Conservation (phyloP, 1,284 basidiomycete genomes). For the Cryptococcus sp. region DNA sequence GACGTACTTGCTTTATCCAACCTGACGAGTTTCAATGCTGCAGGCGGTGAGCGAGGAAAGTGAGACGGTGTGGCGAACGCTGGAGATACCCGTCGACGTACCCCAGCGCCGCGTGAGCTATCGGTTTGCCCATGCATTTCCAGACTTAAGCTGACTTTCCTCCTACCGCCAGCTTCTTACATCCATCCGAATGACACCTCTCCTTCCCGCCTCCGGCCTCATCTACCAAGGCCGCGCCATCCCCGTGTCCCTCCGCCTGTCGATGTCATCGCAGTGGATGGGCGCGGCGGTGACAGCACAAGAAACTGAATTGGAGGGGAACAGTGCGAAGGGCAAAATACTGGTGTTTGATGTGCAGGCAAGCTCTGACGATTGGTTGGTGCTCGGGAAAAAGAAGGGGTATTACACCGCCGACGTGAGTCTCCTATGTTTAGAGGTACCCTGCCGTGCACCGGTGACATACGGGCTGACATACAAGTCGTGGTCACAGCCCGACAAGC, state of each 20-base stretch:
- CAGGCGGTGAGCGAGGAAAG: conserved; percentile 1
- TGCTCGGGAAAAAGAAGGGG: conserved; percentile 43
- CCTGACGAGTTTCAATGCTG: neutral
- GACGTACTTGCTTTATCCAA: neutral
- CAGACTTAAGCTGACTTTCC: neutral
- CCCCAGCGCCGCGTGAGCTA: conserved; percentile 35
- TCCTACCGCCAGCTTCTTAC: conserved; percentile 38
- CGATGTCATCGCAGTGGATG: conserved; percentile 34
- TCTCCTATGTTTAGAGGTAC: neutral
- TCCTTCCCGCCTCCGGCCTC: conserved; percentile 2
- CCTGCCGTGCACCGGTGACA: no score
- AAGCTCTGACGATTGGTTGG: conserved; percentile 41
- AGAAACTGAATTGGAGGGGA: neutral
- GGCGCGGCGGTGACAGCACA: conserved; percentile 3
- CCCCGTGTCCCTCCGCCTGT: conserved; percentile 24
- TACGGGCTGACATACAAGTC: neutral
- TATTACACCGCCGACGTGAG: conserved; percentile 30
- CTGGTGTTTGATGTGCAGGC: conserved; percentile 39
- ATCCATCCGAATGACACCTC: conserved; percentile 17
- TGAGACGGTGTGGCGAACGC: conserved; percentile 32
- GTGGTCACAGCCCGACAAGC: conserved; percentile 12
- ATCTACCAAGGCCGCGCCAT: conserved; percentile 46
- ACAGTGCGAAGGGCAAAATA: conserved; percentile 1
- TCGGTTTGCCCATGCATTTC: neutral
- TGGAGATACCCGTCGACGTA: conserved; percentile 49